These are phyloP conservation scores for Neophaeococcomyces aloes DNA, from an alignment of 2,329 filamentous ascomycete species.

Conservation along the genomic window DNA sequence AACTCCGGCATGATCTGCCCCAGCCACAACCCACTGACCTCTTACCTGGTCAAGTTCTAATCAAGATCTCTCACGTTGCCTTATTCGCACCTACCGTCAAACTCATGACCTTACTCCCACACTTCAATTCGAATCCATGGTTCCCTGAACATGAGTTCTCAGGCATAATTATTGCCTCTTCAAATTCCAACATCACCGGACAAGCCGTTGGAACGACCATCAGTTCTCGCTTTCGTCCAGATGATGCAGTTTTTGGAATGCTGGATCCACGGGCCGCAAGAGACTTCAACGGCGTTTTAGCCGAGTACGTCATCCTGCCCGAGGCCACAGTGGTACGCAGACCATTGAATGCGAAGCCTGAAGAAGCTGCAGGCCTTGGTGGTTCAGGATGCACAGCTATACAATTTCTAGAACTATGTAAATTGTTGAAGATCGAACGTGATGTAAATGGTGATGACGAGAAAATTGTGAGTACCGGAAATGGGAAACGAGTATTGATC, in stretches of 20 bases:
- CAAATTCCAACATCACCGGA: neutral
- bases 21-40: constrained; percentile 6
- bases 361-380: constrained; percentile 7
- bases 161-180: constrained; percentile 6
- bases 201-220: neutral
- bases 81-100: constrained; percentile 5
- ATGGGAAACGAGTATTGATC: constrained; percentile 10
- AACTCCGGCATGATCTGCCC: constrained; percentile 8
- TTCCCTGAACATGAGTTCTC: constrained; percentile 11
- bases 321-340: constrained; percentile 3
- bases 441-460: neutral
- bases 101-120: constrained; percentile 7
- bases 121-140: constrained; percentile 11
- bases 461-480: neutral
- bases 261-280: constrained; percentile 6
- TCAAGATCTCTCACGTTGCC: constrained; percentile 11
- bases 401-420: constrained; percentile 3
- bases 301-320: constrained; percentile 9
- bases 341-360: constrained; percentile 2
- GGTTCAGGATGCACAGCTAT: constrained; percentile 7
- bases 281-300: constrained; percentile 8
- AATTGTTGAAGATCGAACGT: neutral
- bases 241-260: constrained; percentile 11
- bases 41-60: constrained; percentile 8
- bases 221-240: neutral